Conservation (phyloP, 2,329 filamentous ascomycete genomes). For the Sporothrix inflata region DNA sequence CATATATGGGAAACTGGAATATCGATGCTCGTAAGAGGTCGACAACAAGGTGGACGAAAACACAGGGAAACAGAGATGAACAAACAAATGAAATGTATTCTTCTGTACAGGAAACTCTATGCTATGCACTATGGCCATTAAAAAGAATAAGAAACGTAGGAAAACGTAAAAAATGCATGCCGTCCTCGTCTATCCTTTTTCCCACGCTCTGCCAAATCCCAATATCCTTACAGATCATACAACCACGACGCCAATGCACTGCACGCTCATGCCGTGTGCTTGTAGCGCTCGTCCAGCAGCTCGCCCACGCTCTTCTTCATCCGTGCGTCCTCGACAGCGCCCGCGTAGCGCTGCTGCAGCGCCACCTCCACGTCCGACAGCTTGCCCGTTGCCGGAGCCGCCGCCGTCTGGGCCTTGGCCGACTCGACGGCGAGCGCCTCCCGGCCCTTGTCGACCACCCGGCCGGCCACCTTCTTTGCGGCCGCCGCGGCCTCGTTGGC, state of each 20-base stretch:
- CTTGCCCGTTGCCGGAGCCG: constrained; percentile 26
- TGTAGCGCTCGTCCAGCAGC: constrained; percentile 59
- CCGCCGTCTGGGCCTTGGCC: constrained; percentile 11
- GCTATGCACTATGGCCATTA: constrained; percentile 13
- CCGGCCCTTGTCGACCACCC: constrained; percentile 47
- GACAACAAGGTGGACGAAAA: not conserved
- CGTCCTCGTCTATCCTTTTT: constrained; percentile 6
- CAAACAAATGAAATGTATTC: constrained; percentile 20
- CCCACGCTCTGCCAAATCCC: not conserved
- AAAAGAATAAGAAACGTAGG: not conserved
- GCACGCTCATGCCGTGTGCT: constrained; percentile 35
- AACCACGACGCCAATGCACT: not conserved
- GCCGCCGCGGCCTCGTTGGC: constrained; percentile 44
- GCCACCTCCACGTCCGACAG: constrained; percentile 53
- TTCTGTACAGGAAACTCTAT: constrained; percentile 25
- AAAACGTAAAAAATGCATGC: constrained; percentile 24
- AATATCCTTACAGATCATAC: constrained; percentile 23
- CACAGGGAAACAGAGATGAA: not conserved
- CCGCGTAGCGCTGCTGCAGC: constrained; percentile 55
- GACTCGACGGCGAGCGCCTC: constrained; percentile 37
- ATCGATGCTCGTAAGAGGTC: not conserved
- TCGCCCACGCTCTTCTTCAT: constrained; percentile 57
- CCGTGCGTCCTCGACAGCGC: constrained; percentile 42
- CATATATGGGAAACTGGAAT: constrained; percentile 38
- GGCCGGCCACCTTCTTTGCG: constrained; percentile 46